These are phyloP conservation scores for Carex parvula DNA, from an alignment of 176 grass and related monocot genomes.

Conservation along the genomic window DNA sequence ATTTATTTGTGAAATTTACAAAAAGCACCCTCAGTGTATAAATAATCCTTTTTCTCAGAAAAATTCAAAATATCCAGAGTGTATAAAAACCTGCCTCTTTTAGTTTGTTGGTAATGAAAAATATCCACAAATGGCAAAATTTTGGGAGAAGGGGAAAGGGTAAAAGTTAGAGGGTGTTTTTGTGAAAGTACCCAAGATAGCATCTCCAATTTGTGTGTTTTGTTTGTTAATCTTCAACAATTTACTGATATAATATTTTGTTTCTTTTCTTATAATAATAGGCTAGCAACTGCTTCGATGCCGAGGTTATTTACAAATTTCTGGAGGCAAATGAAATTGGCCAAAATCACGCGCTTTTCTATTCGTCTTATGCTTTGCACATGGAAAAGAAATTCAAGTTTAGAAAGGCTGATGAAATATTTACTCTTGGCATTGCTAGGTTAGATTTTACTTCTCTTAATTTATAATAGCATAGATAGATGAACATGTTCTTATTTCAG, in stretches of 20 bases:
- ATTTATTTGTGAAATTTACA: not conserved
- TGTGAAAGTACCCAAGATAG: not conserved
- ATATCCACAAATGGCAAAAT: too few species aligned
- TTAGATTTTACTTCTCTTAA: conserved; percentile 33
- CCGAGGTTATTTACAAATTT: conserved; percentile 73
- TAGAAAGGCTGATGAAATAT: conserved; percentile 74
- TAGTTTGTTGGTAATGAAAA: too few species aligned
- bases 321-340: conserved; percentile 83
- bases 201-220: too few species aligned
- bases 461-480: not conserved
- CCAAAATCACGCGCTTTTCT: conserved; percentile 60
- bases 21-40: not conserved
- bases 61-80: too few species aligned
- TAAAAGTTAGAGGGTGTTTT: too few species aligned
- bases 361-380: conserved; percentile 50
- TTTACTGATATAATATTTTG: not conserved
- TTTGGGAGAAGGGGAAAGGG: too few species aligned
- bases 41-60: not conserved
- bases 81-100: too few species aligned
- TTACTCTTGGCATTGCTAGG: conserved; percentile 82
- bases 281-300: conserved; percentile 73
- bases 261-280: conserved; percentile 35
- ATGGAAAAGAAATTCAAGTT: conserved; percentile 84
- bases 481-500: not conserved
- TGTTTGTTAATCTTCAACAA: too few species aligned